Conservation (phyloP, 1,284 basidiomycete species). For the Microbotryum saponariae region DNA sequence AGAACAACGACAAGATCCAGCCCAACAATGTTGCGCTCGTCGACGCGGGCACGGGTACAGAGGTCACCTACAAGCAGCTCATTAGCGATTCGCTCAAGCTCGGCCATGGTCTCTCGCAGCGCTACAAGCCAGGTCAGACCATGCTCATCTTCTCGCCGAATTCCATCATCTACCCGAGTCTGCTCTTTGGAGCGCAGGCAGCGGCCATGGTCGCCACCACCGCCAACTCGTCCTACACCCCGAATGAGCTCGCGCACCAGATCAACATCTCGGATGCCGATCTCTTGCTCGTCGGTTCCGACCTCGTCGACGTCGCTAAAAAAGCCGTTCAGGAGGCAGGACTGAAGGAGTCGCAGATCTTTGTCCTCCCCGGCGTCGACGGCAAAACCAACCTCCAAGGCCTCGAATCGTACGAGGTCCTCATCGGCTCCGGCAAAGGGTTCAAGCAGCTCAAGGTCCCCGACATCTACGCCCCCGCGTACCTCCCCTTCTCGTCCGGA, state of each 20-base stretch:
- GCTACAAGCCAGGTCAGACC: constrained; percentile 13
- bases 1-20: constrained; percentile 1
- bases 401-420: constrained; percentile 5
- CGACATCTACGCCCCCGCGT: background rate
- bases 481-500: constrained; percentile 23
- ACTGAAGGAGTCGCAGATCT: constrained; percentile 9
- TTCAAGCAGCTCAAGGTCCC: constrained; percentile 1
- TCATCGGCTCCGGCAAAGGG: no score
- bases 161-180: constrained; percentile 17
- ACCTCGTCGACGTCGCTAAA: constrained; percentile 12
- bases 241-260: constrained; percentile 23
- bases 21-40: constrained; percentile 16
- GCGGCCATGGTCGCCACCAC: constrained; percentile 26
- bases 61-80: constrained; percentile 19
- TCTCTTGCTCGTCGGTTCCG: constrained; percentile 17
- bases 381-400: constrained; percentile 13
- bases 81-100: constrained; percentile 7
- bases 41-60: constrained; percentile 17
- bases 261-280: constrained; percentile 10
- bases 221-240: constrained; percentile 27
- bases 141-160: constrained; percentile 27
- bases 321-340: constrained; percentile 16
- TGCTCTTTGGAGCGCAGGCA: constrained; percentile 20
- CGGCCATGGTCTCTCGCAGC: constrained; percentile 13
- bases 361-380: constrained; percentile 18